Conservation (phyloP, 2,329 filamentous ascomycete species). For the Davidsoniella eucalypti region DNA sequence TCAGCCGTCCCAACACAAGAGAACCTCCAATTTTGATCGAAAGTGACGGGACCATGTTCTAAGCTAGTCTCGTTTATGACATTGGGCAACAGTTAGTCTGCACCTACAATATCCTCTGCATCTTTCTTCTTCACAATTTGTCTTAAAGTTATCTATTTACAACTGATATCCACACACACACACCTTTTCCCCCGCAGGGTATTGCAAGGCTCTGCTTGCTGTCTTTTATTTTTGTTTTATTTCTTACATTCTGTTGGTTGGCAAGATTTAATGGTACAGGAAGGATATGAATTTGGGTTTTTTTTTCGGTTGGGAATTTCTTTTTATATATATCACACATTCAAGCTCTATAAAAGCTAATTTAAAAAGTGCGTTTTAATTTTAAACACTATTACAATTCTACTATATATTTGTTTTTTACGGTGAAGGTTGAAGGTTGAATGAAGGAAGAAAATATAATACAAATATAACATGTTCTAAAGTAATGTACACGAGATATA, state of each 20-base stretch:
- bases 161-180: background rate
- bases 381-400: background rate
- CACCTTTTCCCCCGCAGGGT: background rate
- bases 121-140: background rate
- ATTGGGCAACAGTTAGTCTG: background rate
- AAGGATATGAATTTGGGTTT: background rate
- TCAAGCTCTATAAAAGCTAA: background rate
- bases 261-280: background rate
- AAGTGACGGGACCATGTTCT: slow-evolving; percentile 93
- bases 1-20: slow-evolving; percentile 88
- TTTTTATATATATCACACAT: background rate
- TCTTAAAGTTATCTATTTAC: background rate
- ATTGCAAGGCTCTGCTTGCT: background rate
- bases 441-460: slow-evolving; percentile 7
- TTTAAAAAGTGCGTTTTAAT: background rate
- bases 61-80: slow-evolving; percentile 18
- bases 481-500: slow-evolving; percentile 12
- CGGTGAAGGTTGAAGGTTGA: background rate
- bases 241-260: background rate
- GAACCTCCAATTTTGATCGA: slow-evolving; percentile 92
- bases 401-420: background rate
- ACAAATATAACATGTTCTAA: slow-evolving; percentile 12
- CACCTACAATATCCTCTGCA: background rate
- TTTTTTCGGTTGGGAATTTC: background rate
- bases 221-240: background rate